Conservation (phyloP, 2,329 filamentous ascomycete genomes). For the Trichophyton mentagrophytes region DNA sequence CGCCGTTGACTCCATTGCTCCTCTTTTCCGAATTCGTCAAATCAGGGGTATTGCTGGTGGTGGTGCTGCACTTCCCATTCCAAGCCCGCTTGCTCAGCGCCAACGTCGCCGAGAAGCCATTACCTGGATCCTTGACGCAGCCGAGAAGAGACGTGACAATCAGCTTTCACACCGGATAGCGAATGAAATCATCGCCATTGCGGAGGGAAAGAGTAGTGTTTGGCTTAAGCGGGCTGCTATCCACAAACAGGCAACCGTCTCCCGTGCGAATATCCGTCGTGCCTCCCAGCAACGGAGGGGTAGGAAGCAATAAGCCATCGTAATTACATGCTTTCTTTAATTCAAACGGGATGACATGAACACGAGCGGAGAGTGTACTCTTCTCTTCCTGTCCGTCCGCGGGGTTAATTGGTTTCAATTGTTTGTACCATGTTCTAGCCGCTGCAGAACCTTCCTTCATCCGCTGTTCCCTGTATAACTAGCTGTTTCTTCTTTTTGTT, state of each 20-base stretch:
- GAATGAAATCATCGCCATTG: conserved; percentile 73
- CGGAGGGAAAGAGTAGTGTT: conserved; percentile 69
- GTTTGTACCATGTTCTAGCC: neutral
- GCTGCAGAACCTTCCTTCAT: neutral
- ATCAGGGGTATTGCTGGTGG: conserved; percentile 72
- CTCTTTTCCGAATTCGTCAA: conserved; percentile 65
- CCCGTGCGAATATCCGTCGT: conserved; percentile 56
- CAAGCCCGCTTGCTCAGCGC: conserved; percentile 59
- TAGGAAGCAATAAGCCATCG: neutral
- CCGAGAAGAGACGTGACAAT: conserved; percentile 60
- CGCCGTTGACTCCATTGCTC: conserved; percentile 84
- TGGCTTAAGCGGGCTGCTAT: conserved; percentile 71
- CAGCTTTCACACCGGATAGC: conserved; percentile 68
- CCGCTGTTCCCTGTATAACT: neutral
- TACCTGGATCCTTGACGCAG: conserved; percentile 78
- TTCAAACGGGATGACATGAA: neutral
- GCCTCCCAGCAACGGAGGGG: neutral
- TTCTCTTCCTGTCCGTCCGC: neutral
- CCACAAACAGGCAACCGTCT: conserved; percentile 68
- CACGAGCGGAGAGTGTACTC: neutral
- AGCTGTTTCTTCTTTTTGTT: neutral
- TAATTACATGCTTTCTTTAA: neutral
- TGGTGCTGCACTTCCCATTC: conserved; percentile 70
- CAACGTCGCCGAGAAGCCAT: conserved; percentile 70
- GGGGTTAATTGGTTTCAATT: neutral